phyloP scores from a whole-genome alignment of 2,329 filamentous ascomycete genomes.

The Colletotrichum shisoi region DNA sequence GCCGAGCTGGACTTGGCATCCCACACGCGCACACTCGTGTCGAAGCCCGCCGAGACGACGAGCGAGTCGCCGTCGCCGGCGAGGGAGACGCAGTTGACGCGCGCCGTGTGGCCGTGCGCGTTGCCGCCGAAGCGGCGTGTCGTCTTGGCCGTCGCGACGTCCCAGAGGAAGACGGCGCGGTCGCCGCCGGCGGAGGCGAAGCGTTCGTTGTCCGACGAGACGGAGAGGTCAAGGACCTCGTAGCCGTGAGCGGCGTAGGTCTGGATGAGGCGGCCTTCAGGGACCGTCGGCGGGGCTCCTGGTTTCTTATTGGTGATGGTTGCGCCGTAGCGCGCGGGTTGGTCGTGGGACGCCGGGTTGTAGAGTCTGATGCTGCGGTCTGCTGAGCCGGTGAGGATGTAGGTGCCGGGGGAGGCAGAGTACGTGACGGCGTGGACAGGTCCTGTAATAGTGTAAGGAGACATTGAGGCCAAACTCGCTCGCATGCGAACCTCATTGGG shows the following conservation, averaged over 20 bases:
- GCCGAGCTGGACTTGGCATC: slow-evolving; percentile 63
- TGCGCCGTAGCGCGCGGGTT: slow-evolving; percentile 40
- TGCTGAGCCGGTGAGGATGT: slow-evolving; percentile 83
- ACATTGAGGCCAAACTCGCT: background rate
- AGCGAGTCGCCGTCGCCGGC: slow-evolving; percentile 78
- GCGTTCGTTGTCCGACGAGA: slow-evolving; percentile 78
- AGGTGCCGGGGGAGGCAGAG: slow-evolving; percentile 75
- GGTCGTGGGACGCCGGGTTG: slow-evolving; percentile 67
- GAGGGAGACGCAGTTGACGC: slow-evolving; percentile 82
- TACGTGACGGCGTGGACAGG: slow-evolving; percentile 77
- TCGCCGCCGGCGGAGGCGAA: slow-evolving; percentile 92
- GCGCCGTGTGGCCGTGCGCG: slow-evolving; percentile 68
- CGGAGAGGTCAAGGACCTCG: slow-evolving; percentile 82
- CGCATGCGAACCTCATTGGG: background rate
- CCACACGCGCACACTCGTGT: slow-evolving; percentile 80
- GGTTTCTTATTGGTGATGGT: slow-evolving; percentile 48
- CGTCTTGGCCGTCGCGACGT: slow-evolving; percentile 82
- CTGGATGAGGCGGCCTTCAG: slow-evolving; percentile 75
- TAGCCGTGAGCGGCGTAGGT: slow-evolving; percentile 91
- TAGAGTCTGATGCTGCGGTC: slow-evolving; percentile 88
- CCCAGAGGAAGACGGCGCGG: slow-evolving; percentile 91
- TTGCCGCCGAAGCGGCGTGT: slow-evolving; percentile 74
- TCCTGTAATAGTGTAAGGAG: slow-evolving; percentile 54
- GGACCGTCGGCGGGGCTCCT: slow-evolving; percentile 48
- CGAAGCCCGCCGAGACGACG: slow-evolving; percentile 76